Evolutionary conservation across 2,329 filamentous ascomycete species (phyloP), one percentile per base, ranked within the genome.

Genomic region (Ustilaginoidea virens): DNA sequence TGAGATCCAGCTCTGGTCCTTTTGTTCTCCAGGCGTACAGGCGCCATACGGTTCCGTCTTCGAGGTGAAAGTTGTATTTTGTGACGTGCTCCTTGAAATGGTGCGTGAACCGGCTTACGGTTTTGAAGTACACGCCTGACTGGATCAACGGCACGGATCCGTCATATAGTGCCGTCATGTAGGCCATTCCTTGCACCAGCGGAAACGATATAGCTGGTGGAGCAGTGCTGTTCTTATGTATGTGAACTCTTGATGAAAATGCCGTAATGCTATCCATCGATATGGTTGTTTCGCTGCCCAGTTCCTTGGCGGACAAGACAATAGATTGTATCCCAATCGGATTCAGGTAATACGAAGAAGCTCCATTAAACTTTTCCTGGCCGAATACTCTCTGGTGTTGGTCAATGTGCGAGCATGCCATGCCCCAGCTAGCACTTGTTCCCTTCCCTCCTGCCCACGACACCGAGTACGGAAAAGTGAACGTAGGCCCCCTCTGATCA

Each of bases 121-220:
- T 72, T 33, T 65, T 63, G 58, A 87, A 92, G 35, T 76, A 78
- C 2, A 90, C 67, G 1, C 72, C 74, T 14, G 75, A 78, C 40
- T 86, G 74, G 24, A 96, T 63, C 4, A 75, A 46, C 1, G 87
- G 87, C 6, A 71, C 74, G 0, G 72, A 63, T 17, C 73, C 71
- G 30, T 62, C 63, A 52, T 86, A 96, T 12, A 79, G 51, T 1
- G 65, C 86, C 4, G 86, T 94, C 12, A 93, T 61, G 42, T 85
- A 92, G 0, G 72, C 77, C 73, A 92, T 90, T 8, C 90, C 90
- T 46, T 96, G 87, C 0, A 92, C 73, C 6, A 94, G 47, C 0
- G 86, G 85, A 38, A 92, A 83, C 0, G 70, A 76, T 13, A 96
- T 65, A 1, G 66, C 60, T 1, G 77, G 67, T 1, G 60, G 49